phyloP scores from a whole-genome alignment of 768 basidiomycete species.

The Polyporus arcularius region DNA sequence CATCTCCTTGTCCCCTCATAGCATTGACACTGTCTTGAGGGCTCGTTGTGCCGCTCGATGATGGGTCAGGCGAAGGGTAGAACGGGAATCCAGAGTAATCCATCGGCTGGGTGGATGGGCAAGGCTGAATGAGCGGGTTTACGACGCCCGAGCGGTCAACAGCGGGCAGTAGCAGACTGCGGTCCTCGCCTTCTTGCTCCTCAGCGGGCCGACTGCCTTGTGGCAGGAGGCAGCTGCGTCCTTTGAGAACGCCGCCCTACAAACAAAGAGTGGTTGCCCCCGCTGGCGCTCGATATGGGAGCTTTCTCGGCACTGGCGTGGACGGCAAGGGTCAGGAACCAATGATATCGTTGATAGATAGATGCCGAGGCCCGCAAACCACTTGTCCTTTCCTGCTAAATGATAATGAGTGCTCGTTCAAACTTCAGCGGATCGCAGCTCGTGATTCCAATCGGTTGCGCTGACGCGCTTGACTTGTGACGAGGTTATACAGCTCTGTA shows the following conservation, averaged over 20 bases:
- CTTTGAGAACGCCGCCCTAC: not conserved
- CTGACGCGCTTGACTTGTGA: too few relatives aligned
- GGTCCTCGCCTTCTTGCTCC: not conserved
- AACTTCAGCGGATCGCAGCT: not conserved
- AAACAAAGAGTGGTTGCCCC: not conserved
- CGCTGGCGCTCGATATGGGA: not conserved
- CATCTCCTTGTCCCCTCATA: not conserved
- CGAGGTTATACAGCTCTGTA: too few relatives aligned
- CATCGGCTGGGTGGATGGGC: not conserved
- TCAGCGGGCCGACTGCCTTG: not conserved
- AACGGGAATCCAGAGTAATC: conserved; percentile 1
- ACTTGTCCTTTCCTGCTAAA: not conserved
- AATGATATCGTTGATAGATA: conserved; percentile 3
- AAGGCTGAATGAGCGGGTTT: not conserved
- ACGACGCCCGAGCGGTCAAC: not conserved
- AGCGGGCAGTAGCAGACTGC: not conserved
- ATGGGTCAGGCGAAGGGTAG: not conserved
- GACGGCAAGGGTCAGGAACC: conserved; percentile 6
- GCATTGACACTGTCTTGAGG: not conserved
- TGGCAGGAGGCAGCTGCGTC: not conserved
- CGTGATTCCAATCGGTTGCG: too few relatives aligned
- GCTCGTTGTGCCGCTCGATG: not conserved
- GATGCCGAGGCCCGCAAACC: not conserved
- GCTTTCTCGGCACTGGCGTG: conserved; percentile 2
- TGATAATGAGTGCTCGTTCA: not conserved